Evolutionary conservation across 192 early-diverging fungal genomes (phyloP).

Genomic region (Backusella australiensis): DNA sequence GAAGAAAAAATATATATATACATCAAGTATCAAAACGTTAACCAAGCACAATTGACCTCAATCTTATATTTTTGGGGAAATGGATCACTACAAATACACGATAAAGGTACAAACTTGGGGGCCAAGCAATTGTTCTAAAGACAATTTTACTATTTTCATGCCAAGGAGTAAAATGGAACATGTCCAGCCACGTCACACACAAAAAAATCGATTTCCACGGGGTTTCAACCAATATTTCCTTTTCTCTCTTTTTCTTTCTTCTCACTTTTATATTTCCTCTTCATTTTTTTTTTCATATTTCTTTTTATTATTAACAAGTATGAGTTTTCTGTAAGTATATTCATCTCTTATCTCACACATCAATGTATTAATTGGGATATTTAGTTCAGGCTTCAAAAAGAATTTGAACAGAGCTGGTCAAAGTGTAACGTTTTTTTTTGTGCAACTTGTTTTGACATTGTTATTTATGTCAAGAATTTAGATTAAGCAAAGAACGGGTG

Average conservation of each 20-base stretch:
- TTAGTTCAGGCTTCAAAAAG: slow-evolving; percentile 81
- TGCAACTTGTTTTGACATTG: neutral
- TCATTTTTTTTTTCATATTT: neutral
- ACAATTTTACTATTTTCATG: neutral
- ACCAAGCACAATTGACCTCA: no score
- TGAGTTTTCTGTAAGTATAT: neutral
- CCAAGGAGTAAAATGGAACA: neutral
- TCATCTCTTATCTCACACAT: neutral
- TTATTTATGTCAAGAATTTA: slow-evolving; percentile 10
- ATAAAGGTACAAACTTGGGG: no score
- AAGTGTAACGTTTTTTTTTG: slow-evolving; percentile 37
- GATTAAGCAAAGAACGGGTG: slow-evolving; percentile 73
- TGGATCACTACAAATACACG: no score
- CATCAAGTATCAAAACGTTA: no score
- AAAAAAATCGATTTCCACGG: neutral
- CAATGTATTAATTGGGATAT: neutral
- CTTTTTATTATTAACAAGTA: neutral
- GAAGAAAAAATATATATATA: no score
- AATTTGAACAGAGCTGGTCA: slow-evolving; percentile 76
- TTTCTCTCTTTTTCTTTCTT: neutral
- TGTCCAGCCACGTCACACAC: neutral
- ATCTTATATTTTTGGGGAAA: no score
- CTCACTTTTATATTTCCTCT: neutral
- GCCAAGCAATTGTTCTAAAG: neutral
- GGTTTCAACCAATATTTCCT: slow-evolving; percentile 6